These are phyloP conservation scores for Starmerella apicola DNA, from an alignment of 805 yeast genomes.

Conservation along the genomic window DNA sequence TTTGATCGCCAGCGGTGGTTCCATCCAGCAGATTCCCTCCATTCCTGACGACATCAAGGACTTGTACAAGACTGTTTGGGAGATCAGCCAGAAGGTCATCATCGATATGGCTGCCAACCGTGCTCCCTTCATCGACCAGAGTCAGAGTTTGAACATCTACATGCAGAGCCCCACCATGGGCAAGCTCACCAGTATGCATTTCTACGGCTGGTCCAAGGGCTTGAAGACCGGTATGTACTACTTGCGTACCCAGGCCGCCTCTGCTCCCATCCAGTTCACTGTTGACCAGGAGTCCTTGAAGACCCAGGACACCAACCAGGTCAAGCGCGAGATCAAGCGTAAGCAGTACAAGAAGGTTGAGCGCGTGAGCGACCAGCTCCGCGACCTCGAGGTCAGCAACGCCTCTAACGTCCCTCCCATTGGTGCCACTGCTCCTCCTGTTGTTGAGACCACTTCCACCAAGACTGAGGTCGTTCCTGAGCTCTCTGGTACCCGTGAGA, in stretches of 20 bases:
- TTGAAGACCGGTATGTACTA: slow-evolving; percentile 98
- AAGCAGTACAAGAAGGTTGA: slow-evolving; percentile 18
- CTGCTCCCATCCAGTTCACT: slow-evolving; percentile 91
- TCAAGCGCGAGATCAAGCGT: slow-evolving; percentile 17
- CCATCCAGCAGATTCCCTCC: slow-evolving; percentile 60
- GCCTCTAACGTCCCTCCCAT: neutral
- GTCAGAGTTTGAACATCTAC: slow-evolving; percentile 85
- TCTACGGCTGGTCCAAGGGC: slow-evolving; percentile 98
- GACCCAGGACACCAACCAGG: slow-evolving; percentile 10
- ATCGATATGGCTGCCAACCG: slow-evolving; percentile 80
- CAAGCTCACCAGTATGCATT: slow-evolving; percentile 93
- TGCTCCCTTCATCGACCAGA: slow-evolving; percentile 67
- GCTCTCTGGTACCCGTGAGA: slow-evolving; percentile 9
- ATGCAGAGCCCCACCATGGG: slow-evolving; percentile 88
- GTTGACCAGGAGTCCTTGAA: slow-evolving; percentile 39
- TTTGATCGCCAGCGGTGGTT: slow-evolving; percentile 68
- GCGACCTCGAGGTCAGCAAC: neutral
- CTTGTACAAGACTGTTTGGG: slow-evolving; percentile 95
- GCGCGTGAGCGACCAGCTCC: neutral
- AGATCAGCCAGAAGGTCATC: slow-evolving; percentile 70
- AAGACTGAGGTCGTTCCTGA: neutral
- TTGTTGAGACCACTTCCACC: neutral
- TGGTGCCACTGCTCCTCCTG: neutral
- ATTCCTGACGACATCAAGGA: slow-evolving; percentile 66
- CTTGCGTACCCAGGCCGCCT: slow-evolving; percentile 92